Evolutionary conservation across 1,284 basidiomycete species (phyloP).

Genomic region (Macrocybe sp.): DNA sequence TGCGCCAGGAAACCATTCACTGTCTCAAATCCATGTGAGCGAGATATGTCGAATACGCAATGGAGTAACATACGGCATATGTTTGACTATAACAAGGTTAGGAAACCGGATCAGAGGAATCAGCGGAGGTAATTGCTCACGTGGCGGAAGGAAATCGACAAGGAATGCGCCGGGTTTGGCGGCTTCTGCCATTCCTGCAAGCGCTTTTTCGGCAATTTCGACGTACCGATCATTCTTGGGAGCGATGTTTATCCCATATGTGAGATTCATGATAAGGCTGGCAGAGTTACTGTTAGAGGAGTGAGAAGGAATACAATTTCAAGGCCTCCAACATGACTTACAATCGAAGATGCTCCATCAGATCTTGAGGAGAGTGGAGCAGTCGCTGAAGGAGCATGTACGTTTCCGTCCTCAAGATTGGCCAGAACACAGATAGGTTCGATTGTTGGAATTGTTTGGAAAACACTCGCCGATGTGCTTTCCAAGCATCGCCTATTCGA

Average conservation of each 20-base stretch:
- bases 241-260: constrained; percentile 30
- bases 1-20: constrained; percentile 31
- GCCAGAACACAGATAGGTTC: constrained; percentile 31
- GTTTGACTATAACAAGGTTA: constrained; percentile 21
- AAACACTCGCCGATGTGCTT: constrained; percentile 42
- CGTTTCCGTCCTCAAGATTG: constrained; percentile 30
- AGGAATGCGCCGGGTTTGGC: constrained; percentile 28
- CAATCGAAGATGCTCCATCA: constrained; percentile 34
- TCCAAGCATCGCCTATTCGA: constrained; percentile 41
- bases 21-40: constrained; percentile 1
- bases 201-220: constrained; percentile 23
- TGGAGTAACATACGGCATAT: constrained; percentile 23
- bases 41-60: background rate
- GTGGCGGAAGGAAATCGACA: constrained; percentile 27
- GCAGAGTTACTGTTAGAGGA: constrained; percentile 13
- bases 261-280: constrained; percentile 29
- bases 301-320: background rate
- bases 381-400: constrained; percentile 29
- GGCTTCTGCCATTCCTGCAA: constrained; percentile 22
- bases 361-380: constrained; percentile 24
- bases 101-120: background rate
- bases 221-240: constrained; percentile 29
- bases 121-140: constrained; percentile 5
- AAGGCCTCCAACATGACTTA: constrained; percentile 15
- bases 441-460: constrained; percentile 38